phyloP scores from a whole-genome alignment of 352 stramenopile species.

The Pythium dissotocum region DNA sequence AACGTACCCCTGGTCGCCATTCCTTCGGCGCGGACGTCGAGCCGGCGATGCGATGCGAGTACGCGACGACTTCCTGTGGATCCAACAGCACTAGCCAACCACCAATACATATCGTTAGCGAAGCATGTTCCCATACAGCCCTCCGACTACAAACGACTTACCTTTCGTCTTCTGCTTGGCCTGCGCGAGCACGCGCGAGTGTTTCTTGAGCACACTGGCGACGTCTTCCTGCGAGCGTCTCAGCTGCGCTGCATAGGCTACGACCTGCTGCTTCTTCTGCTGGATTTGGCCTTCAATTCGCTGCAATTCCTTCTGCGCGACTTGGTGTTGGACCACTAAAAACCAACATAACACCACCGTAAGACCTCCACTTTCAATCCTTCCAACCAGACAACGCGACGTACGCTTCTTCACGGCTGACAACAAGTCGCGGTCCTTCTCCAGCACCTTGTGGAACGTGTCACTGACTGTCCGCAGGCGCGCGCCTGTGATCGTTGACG shows the following conservation, averaged over 20 bases:
- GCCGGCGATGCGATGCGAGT: conserved; percentile 78
- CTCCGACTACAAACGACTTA: not conserved
- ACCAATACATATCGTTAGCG: not conserved
- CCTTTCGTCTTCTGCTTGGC: conserved; percentile 60
- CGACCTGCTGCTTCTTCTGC: conserved; percentile 67
- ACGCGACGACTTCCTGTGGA: conserved; percentile 69
- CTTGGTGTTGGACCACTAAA: conserved; percentile 67
- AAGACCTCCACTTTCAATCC: not conserved
- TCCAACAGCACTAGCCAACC: conserved; percentile 51
- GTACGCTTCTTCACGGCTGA: conserved; percentile 73
- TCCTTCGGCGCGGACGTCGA: conserved; percentile 74
- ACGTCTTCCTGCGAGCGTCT: conserved; percentile 71
- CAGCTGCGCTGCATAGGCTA: conserved; percentile 68
- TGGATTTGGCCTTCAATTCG: conserved; percentile 58
- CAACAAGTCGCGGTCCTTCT: conserved; percentile 76
- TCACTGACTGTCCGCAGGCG: conserved; percentile 77
- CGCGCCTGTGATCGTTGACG: conserved; percentile 73
- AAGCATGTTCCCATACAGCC: not conserved
- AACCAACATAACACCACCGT: not conserved
- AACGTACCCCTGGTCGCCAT: conserved; percentile 76
- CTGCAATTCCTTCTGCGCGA: conserved; percentile 71
- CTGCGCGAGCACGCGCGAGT: conserved; percentile 56
- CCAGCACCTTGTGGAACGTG: conserved; percentile 71
- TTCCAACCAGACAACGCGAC: conserved; percentile 14
- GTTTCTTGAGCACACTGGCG: conserved; percentile 65